Base-by-base conservation (phyloP, 108 stramenopile genomes). In the Pseudonitzschia multistriata region DNA sequence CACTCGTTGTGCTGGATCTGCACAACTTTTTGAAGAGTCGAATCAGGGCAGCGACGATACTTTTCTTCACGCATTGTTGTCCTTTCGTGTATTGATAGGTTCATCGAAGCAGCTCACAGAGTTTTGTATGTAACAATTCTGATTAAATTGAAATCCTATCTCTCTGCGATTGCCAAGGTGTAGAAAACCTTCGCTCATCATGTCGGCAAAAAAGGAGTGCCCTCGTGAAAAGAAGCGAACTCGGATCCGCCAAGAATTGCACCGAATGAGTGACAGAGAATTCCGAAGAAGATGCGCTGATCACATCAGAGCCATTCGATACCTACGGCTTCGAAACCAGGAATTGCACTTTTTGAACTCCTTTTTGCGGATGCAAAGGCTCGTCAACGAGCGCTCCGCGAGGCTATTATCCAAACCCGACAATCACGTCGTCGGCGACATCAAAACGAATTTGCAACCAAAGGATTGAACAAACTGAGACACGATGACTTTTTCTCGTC, bases 271-370 rank as follows among this genome's bases (percentile, higher is more conserved):
- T 40, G 62, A 69, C 49, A 27, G 71, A 28, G 55, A 48, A 33
- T 75, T 75, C 29, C 59, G 62, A 3, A 21, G 52, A 54, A 28
- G 53, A 42, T 68, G 61, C 24, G 59, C 67, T 25, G 67, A 62
- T 40, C 62, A 60, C 30, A 75, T 75, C 30, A 33, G 74, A 33
- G 74, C 74, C 17, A 68, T 75, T 37, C 67, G 74, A 29, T 75
- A 75, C 35, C 49, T 75, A 11, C 67, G 74, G 24, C 53, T 75
- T 5, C 74, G 74, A 22, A 75, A 69, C 33, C 57, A 75, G 30
- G 74, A 75, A 30, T 17, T 75, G 30, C 33, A 45, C 7, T 55
- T 67, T 29, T 49, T 75, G 50, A 5, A 68, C 53, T 34, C 63
- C 17, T 48, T 74, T 13, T 36, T 59, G 35, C 64, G 73, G 13